phyloP scores from a whole-genome alignment of 495 filamentous ascomycete genomes.

The Tuber aestivum region DNA sequence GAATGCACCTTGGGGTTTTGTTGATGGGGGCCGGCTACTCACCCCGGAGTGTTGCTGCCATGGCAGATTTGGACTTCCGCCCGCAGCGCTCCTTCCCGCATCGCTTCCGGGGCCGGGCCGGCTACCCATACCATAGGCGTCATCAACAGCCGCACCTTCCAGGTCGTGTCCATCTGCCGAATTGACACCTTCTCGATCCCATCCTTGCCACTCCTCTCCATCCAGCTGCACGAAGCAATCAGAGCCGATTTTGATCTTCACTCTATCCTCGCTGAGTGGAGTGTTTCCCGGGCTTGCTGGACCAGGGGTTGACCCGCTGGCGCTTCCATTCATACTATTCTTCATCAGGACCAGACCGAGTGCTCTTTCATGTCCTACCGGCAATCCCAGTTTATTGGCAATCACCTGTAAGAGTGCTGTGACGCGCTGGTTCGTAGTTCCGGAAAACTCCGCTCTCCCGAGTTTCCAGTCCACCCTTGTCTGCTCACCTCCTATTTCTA shows the following conservation, averaged over 20 bases:
- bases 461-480: conserved; percentile 56
- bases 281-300: conserved; percentile 63
- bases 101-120: conserved; percentile 24
- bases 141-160: background rate
- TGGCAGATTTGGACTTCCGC: conserved; percentile 24
- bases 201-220: conserved; percentile 50
- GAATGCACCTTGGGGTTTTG: conserved; percentile 17
- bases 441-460: conserved; percentile 66
- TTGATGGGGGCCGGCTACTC: conserved; percentile 11
- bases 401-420: conserved; percentile 70
- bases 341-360: conserved; percentile 61
- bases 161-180: conserved; percentile 12
- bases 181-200: conserved; percentile 38
- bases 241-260: conserved; percentile 59
- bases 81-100: conserved; percentile 30
- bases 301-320: conserved; percentile 50
- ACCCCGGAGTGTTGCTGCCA: conserved; percentile 15
- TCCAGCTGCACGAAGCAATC: conserved; percentile 72
- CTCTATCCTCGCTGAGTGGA: conserved; percentile 61
- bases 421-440: conserved; percentile 60
- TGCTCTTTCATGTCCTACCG: conserved; percentile 53
- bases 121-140: background rate
- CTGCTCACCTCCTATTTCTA: conserved; percentile 68
- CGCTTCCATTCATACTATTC: conserved; percentile 43
- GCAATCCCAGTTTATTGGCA: conserved; percentile 70